Evolutionary conservation across 2,329 filamentous ascomycete species (phyloP).

Genomic region (Colletotrichum tabaci): DNA sequence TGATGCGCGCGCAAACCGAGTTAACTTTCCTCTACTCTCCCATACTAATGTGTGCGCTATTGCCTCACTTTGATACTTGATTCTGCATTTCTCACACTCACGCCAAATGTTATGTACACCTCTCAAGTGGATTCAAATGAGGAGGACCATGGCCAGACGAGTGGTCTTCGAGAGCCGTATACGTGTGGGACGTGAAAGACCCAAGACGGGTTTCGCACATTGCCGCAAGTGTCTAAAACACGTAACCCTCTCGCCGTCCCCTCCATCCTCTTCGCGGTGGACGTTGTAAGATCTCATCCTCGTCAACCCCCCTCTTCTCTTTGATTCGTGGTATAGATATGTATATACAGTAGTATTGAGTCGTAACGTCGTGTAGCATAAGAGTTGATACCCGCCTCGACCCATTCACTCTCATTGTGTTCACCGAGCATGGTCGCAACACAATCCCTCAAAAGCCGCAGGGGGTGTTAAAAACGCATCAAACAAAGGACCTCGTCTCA

Average conservation of each 20-base stretch:
- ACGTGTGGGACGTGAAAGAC: neutral
- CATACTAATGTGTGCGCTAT: neutral
- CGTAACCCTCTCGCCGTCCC: neutral
- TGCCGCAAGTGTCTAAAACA: neutral
- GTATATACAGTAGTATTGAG: constrained; percentile 12
- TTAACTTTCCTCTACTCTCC: neutral
- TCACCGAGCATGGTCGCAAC: neutral
- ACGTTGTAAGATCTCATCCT: neutral
- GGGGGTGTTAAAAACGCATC: neutral
- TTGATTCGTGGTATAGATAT: constrained; percentile 15
- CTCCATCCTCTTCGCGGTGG: neutral
- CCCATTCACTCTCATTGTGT: neutral
- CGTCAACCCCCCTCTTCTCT: neutral
- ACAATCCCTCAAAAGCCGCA: neutral
- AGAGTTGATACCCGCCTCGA: neutral
- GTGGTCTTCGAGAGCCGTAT: neutral
- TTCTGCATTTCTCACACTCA: neutral
- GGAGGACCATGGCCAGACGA: too few species aligned
- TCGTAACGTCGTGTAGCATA: constrained; percentile 34
- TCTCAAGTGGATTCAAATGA: neutral
- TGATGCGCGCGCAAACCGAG: constrained; percentile 9
- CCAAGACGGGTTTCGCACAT: neutral
- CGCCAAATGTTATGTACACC: neutral
- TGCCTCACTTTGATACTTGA: neutral
- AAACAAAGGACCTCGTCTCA: neutral